phyloP scores from a whole-genome alignment of 108 stramenopile genomes.

The Pseudonitzschia delicatissima region DNA sequence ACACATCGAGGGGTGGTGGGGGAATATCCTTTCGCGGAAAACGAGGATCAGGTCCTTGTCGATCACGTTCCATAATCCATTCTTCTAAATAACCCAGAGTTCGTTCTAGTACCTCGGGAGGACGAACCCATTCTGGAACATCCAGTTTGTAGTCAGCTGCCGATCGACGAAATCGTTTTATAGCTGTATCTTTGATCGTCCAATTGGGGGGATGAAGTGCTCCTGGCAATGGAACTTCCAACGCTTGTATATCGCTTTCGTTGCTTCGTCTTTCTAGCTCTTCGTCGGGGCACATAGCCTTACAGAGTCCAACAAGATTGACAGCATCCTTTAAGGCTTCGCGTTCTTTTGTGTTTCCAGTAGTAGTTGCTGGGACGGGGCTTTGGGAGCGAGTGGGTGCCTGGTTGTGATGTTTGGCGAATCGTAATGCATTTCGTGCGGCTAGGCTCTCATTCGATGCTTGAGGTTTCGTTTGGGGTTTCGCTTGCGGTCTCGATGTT shows the following conservation, averaged over 20 bases:
- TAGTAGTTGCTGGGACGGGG: not conserved
- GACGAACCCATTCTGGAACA: constrained; percentile 83
- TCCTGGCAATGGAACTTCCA: constrained; percentile 76
- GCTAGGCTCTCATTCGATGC: constrained; percentile 12
- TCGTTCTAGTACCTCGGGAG: constrained; percentile 75
- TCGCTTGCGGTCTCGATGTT: no score
- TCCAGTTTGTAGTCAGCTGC: constrained; percentile 89
- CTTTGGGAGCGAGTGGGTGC: not conserved
- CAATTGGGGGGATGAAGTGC: constrained; percentile 68
- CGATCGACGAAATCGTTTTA: constrained; percentile 84
- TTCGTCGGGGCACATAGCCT: constrained; percentile 80
- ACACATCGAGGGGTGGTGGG: constrained; percentile 70
- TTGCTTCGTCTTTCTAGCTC: constrained; percentile 71
- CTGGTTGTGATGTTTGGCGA: constrained; percentile 9
- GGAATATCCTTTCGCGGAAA: constrained; percentile 53
- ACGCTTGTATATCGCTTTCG: constrained; percentile 80
- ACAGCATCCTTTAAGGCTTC: constrained; percentile 53
- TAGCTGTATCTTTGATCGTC: constrained; percentile 77
- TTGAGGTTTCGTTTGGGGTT: not conserved
- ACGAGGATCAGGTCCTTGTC: constrained; percentile 84
- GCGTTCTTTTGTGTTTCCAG: constrained; percentile 4
- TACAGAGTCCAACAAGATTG: constrained; percentile 71
- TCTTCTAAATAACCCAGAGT: constrained; percentile 80
- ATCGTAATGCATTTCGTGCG: constrained; percentile 23
- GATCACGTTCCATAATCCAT: constrained; percentile 92